These are phyloP conservation scores for Melampsora americana DNA, from an alignment of 1,284 basidiomycete genomes.

Conservation along the genomic window DNA sequence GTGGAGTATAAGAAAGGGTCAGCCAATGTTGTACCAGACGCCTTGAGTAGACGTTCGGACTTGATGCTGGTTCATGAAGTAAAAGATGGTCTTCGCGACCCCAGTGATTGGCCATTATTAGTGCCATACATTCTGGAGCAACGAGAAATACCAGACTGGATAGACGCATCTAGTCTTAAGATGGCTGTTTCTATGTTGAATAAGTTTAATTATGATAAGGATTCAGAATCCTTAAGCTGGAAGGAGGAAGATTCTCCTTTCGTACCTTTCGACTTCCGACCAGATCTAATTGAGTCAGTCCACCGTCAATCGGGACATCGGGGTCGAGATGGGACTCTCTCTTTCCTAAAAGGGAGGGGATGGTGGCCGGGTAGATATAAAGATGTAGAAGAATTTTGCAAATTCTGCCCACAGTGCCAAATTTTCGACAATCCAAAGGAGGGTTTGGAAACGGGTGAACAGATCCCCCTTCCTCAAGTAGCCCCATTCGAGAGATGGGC, in stretches of 20 bases:
- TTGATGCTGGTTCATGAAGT: neutral
- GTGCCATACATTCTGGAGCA: neutral
- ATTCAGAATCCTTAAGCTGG: neutral
- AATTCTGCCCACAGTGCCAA: neutral
- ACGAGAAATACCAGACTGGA: neutral
- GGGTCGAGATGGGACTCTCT: slow-evolving; percentile 3
- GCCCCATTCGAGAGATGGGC: neutral
- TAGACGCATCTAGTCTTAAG: neutral
- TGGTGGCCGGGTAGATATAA: neutral
- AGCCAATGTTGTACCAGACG: slow-evolving; percentile 56
- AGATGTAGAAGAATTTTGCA: neutral
- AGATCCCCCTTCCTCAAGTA: neutral
- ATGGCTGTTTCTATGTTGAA: neutral
- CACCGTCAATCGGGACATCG: neutral
- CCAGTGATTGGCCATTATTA: neutral
- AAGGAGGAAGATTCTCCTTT: neutral
- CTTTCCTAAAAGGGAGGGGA: slow-evolving; percentile 2
- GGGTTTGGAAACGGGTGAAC: neutral
- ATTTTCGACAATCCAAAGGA: neutral
- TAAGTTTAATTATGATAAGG: neutral
- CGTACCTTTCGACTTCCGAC: neutral
- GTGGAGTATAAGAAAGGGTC: no score
- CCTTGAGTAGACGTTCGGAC: slow-evolving; percentile 51
- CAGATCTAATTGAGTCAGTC: neutral
- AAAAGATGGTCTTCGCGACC: neutral